Evolutionary conservation across 345 rosid species (phyloP), one percentile per base, ranked within the genome.

Genomic region (Heritiera littoralis): DNA sequence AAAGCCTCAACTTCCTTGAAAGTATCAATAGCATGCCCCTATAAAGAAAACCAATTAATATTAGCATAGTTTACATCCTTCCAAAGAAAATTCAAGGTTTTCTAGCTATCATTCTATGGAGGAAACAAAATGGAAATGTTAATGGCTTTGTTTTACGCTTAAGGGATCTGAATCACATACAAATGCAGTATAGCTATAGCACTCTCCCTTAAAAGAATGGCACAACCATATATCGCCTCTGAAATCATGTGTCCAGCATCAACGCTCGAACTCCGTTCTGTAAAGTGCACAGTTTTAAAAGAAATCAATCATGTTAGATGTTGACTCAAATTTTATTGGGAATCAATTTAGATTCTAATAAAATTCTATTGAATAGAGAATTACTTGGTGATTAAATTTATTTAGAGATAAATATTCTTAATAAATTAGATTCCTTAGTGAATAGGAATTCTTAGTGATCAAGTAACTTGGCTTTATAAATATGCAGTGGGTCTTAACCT

Each of bases 161-260:
- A 1, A 23, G 38, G 40, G 38, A 46, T 69, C 74, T 69, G 40
- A 70, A 48, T n/a, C 14, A 65, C 89, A 7, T 84, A 92, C 96
- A 77, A 92, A 92, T 55, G 92, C 90, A 12, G 94, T 92, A 55
- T 56, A 86, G 75, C 87, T 90, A 68, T 89, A 49, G 59, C 96
- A 92, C 14, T 90, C 72, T 40, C 90, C 89, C 6, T 84, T 83
- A 76, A 80, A 85, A 7, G 92, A 92, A 86, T 92, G 94, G 69
- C 96, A 92, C 66, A 90, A 30, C 96, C 96, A 92, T 28, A 89
- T 78, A 38, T 88, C 90, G 61, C 88, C 94, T 7, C 81, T 80
- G 59, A 88, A 92, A 81, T 90, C 94, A 41, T 92, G 90, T 0
- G 92, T 88, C 96, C 0, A 90, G 88, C 94, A 89, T 90, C 82